Conservation (phyloP, 768 basidiomycete species). For the Lentinus tigrinus region DNA sequence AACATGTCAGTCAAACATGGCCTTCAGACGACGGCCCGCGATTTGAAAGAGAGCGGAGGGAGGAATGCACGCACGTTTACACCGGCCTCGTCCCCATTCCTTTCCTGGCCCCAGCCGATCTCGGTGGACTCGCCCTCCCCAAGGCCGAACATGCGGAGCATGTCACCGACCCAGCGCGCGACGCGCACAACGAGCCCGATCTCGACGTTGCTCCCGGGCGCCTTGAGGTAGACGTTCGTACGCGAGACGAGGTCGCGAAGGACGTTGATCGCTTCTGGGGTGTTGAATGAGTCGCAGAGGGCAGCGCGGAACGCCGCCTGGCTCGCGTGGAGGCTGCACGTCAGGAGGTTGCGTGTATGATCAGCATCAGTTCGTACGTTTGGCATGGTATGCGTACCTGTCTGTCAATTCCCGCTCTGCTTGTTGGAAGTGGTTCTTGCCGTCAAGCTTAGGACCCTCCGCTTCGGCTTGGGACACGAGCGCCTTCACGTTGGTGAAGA, state of each 20-base stretch:
- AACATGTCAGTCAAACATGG: conserved; percentile 10
- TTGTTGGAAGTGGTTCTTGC: conserved; percentile 61
- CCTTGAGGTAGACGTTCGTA: conserved; percentile 85
- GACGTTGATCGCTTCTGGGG: conserved; percentile 74
- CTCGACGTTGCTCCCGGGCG: conserved; percentile 57
- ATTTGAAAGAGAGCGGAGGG: not conserved
- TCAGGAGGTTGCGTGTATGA: conserved; percentile 4
- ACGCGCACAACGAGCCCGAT: conserved; percentile 61
- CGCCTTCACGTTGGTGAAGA: conserved; percentile 87
- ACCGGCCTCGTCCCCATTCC: conserved; percentile 39
- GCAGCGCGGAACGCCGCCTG: conserved; percentile 81
- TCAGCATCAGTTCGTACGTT: not conserved
- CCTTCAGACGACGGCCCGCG: too few species aligned
- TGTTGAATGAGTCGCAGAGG: conserved; percentile 97
- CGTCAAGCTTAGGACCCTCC: conserved; percentile 51
- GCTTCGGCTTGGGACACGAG: conserved; percentile 59
- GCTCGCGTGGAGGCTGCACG: conserved; percentile 65
- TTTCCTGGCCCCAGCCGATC: conserved; percentile 85
- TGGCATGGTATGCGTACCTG: conserved; percentile 43
- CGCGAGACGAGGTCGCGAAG: conserved; percentile 80
- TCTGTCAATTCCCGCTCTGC: conserved; percentile 68
- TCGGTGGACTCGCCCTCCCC: conserved; percentile 65
- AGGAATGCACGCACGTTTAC: conserved; percentile 46
- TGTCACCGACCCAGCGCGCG: conserved; percentile 67
- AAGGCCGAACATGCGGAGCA: conserved; percentile 79